These are phyloP conservation scores for Annulohypoxylon nitens DNA, from an alignment of 495 filamentous ascomycete genomes.

Conservation along the genomic window DNA sequence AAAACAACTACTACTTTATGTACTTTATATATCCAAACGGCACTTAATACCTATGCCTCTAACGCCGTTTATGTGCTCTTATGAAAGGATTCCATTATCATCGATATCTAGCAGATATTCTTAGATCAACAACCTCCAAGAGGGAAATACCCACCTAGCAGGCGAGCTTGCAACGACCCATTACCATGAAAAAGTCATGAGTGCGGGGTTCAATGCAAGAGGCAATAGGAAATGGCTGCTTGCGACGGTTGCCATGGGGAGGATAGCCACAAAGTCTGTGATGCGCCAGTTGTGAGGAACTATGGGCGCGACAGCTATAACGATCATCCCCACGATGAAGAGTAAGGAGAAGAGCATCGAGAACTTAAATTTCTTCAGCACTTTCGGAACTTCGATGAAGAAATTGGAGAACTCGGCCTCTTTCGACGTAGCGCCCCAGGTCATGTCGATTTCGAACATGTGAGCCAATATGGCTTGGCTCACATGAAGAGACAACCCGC, in stretches of 20 bases:
- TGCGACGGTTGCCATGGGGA: slow-evolving; percentile 81
- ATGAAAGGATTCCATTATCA: background rate
- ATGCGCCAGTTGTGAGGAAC: slow-evolving; percentile 77
- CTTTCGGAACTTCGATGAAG: slow-evolving; percentile 83
- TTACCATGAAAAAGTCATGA: slow-evolving; percentile 87
- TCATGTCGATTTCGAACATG: slow-evolving; percentile 81
- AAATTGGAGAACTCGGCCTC: slow-evolving; percentile 82
- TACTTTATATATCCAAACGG: background rate
- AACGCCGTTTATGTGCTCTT: background rate
- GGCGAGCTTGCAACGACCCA: background rate
- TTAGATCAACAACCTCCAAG: background rate
- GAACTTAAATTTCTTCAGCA: slow-evolving; percentile 82
- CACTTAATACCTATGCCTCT: background rate
- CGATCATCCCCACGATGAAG: slow-evolving; percentile 74
- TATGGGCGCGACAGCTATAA: slow-evolving; percentile 73
- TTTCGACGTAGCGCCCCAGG: slow-evolving; percentile 78
- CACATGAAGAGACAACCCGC: slow-evolving; percentile 77
- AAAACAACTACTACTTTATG: background rate
- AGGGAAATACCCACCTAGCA: background rate
- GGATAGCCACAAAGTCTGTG: slow-evolving; percentile 81
- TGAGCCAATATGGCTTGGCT: slow-evolving; percentile 75
- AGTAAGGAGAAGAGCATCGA: slow-evolving; percentile 74
- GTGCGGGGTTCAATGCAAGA: slow-evolving; percentile 78
- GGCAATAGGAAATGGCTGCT: slow-evolving; percentile 77
- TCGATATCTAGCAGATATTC: background rate